phyloP scores from a whole-genome alignment of 345 rosid genomes.

The Anacardium occidentale region DNA sequence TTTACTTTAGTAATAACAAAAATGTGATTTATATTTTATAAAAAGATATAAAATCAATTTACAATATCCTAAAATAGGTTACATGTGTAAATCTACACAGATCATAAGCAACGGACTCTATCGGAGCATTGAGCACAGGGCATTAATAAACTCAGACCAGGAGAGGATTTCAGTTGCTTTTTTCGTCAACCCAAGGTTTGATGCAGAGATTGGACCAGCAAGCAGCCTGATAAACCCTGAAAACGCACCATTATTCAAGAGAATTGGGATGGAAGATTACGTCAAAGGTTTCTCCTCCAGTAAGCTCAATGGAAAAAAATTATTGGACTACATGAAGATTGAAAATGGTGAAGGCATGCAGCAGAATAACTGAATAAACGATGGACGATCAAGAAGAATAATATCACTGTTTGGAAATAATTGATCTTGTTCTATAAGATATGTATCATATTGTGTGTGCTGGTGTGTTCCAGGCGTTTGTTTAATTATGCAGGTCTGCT shows the following conservation, averaged over 20 bases:
- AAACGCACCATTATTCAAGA: slow-evolving; percentile 28
- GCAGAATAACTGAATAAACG: too few species aligned
- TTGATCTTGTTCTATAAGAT: too few species aligned
- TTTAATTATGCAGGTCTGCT: too few species aligned
- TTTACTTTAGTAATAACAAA: too few species aligned
- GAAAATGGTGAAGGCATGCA: not conserved
- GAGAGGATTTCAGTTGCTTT: slow-evolving; percentile 26
- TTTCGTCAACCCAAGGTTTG: slow-evolving; percentile 30
- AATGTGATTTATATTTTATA: too few species aligned
- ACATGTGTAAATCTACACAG: slow-evolving; percentile 21
- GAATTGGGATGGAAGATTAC: slow-evolving; percentile 20
- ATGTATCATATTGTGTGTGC: too few species aligned
- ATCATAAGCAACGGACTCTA: slow-evolving; percentile 35
- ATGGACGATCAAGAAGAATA: too few species aligned
- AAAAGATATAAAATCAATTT: too few species aligned
- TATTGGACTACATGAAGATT: slow-evolving; percentile 25
- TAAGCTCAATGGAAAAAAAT: slow-evolving; percentile 16
- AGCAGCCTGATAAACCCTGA: slow-evolving; percentile 12
- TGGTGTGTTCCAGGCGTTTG: too few species aligned
- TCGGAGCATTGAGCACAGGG: slow-evolving; percentile 36
- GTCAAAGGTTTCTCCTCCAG: slow-evolving; percentile 20
- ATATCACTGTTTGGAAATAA: too few species aligned
- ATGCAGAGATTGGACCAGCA: slow-evolving; percentile 31
- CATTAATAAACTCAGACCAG: slow-evolving; percentile 16
- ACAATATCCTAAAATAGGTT: too few species aligned